Evolutionary conservation across 2,329 filamentous ascomycete species (phyloP), one percentile per base, ranked within the genome.

Genomic region (Emmonsiellopsis sp.): DNA sequence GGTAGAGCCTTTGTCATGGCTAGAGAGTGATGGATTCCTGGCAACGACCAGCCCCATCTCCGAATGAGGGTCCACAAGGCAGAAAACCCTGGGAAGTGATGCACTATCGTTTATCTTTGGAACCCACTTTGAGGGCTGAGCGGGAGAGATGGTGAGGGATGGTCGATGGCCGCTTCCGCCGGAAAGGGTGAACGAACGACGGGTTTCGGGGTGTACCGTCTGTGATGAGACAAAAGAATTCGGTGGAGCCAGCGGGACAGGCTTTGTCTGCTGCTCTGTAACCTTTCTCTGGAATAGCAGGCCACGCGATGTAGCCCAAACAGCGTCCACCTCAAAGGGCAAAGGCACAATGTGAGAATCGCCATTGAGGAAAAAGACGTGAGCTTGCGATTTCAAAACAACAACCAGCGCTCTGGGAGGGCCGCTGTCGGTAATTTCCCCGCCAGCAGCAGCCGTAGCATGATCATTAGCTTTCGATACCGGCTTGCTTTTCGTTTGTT

Each of bases 241-340:
- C 4, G 86, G 87, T 40, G 90, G 88, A 0, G 84, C 87, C 36
- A 66, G 64, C 44, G 77, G 77, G 5, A 64, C 56, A 5, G 55
- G 39, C 39, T 43, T 61, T 46, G 34, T 55, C 46, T 53, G 52
- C n/a, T 66, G 60, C 21, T 68, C 65, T 8, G 59, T 77, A 42
- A 84, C 75, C 65, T 86, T 95, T 56, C 91, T 80, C 69, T 97
- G 92, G 53, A 98, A 82, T 17, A 98, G 79, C 49, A 97, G 78
- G 31, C 93, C 93, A 34, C 83, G 78, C 5, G 90, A 87, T 10
- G 88, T 87, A 37, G 92, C 83, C 67, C 91, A 88, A 33, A 88
- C 90, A 51, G 83, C 83, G 65, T 95, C 89, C 42, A 96, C 87
- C 71, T 97, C 91, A 65, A 98, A 98, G 1, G 92, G 92, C 64